A percentile compares a stretch with the other conserved stretches of the same genome.
Conservation (phyloP, 495 filamentous ascomycete genomes). For the Penicillium canescens region DNA sequence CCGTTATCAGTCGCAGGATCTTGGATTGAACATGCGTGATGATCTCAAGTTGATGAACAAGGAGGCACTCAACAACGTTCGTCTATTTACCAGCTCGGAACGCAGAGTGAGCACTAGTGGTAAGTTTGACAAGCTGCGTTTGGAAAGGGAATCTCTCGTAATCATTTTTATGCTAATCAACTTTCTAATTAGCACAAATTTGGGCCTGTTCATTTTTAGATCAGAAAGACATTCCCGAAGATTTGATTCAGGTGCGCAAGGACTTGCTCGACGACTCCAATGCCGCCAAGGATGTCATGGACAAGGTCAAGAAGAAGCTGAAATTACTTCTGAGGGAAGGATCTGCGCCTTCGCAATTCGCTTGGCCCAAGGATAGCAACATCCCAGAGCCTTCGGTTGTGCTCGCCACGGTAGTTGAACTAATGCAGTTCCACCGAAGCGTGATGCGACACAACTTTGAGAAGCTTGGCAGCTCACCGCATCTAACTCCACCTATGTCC, state of each 20-base stretch:
- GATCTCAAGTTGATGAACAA: conserved; percentile 92
- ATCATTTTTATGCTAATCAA: background rate
- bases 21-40: conserved; percentile 93
- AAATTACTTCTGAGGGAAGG: conserved; percentile 88
- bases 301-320: conserved; percentile 98
- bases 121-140: conserved; percentile 30
- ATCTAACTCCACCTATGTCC: conserved; percentile 38
- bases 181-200: conserved; percentile 69
- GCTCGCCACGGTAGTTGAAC: conserved; percentile 83
- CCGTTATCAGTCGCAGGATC: conserved; percentile 90
- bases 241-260: conserved; percentile 86
- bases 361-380: conserved; percentile 83
- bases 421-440: conserved; percentile 95
- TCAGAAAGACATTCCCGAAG: conserved; percentile 78
- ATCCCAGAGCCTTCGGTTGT: conserved; percentile 92
- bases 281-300: conserved; percentile 99
- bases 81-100: conserved; percentile 93
- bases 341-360: conserved; percentile 88
- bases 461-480: conserved; percentile 66
- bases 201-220: conserved; percentile 90
- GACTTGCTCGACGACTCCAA: conserved; percentile 96
- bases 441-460: conserved; percentile 92
- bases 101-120: conserved; percentile 88
- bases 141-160: background rate
- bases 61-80: conserved; percentile 84